Percentiles rank a stretch among this genome's conserved stretches.
Evolutionary conservation across 1,284 basidiomycete species (phyloP).

Genomic region (Sparassis latifolia): DNA sequence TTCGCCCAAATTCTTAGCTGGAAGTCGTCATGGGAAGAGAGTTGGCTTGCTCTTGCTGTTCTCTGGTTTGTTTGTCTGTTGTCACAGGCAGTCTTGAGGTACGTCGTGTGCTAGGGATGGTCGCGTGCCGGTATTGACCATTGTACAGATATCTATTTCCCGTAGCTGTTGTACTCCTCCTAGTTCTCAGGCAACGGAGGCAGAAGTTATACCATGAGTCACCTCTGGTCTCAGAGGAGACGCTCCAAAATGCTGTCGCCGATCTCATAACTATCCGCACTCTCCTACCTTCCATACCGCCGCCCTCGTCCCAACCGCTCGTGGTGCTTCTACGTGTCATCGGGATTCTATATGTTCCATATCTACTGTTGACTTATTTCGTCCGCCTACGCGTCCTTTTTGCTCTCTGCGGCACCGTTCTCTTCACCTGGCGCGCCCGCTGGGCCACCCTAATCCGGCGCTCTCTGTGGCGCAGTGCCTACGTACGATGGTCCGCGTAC

Average conservation of each 20-base stretch:
- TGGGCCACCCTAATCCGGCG: conserved; percentile 51
- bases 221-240: conserved; percentile 52
- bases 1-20: conserved; percentile 55
- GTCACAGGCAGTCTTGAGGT: conserved; percentile 51
- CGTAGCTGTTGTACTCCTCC: conserved; percentile 30
- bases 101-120: conserved; percentile 16
- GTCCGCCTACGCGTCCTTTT: conserved; percentile 55
- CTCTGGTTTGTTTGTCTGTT: conserved; percentile 81
- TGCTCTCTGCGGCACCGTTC: conserved; percentile 50
- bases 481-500: conserved; percentile 55
- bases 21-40: conserved; percentile 56
- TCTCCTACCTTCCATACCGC: conserved; percentile 34
- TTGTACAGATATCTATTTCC: conserved; percentile 38
- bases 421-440: conserved; percentile 59
- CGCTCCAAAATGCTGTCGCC: conserved; percentile 47
- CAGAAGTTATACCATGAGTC: conserved; percentile 17
- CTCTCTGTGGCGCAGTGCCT: conserved; percentile 57
- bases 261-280: conserved; percentile 52
- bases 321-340: conserved; percentile 39
- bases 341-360: conserved; percentile 50
- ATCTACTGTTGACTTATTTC: conserved; percentile 48
- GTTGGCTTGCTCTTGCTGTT: conserved; percentile 56
- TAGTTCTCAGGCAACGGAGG: conserved; percentile 28
- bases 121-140: neutral
- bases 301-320: conserved; percentile 19